Base-by-base conservation (phyloP, 164 flowering plant genomes). In the Kalanchoe fedtschenkoi region DNA sequence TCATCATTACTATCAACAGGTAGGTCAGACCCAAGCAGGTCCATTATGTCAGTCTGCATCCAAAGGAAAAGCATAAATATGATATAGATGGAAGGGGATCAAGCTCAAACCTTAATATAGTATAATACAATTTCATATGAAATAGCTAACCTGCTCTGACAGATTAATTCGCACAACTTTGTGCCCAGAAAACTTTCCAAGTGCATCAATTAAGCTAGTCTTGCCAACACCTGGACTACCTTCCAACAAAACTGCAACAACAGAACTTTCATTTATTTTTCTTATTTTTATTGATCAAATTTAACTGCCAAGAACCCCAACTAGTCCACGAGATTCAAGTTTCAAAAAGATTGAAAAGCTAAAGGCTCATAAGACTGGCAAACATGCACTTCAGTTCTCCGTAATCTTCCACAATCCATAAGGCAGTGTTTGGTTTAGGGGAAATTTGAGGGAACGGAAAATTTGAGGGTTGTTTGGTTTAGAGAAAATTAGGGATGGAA, bases 151-250 rank as follows among this genome's bases (percentile, higher is more conserved):
- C 96, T 91, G 97, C 78, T 95, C 99, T 57, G 99, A 95, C 59
- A 95, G 77, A 75, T 95, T 95, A 55, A 95, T 87, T 29, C 99
- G 79, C 13, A 95, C 97, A 68, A 91, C 97, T 28, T 66, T 77
- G 60, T 95, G 95, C 62, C 97, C 99, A 54, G 97, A 89, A 78
- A 70, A 83, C 46, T 82, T 77, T n/a, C 91, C 97, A 61, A 95
- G 67, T 29, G 96, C 93, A 63, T 77, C 76, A 67, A 95, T 69
- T 59, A 95, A 75, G 75, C 99, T 95, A 32, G 99, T 95, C 75
- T 95, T 95, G 38, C 99, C 99, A 70, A 95, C 99, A 35, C 99
- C 99, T 16, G 99, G 97, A 65, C 99, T 95, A 43, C 99, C 99
- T 79, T 95, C 97, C 78, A 95, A 65, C 58, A 95, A 68, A 43